These are phyloP conservation scores for Pseudoneurospora amorphoporcata DNA, from an alignment of 495 filamentous ascomycete genomes.

Conservation along the genomic window DNA sequence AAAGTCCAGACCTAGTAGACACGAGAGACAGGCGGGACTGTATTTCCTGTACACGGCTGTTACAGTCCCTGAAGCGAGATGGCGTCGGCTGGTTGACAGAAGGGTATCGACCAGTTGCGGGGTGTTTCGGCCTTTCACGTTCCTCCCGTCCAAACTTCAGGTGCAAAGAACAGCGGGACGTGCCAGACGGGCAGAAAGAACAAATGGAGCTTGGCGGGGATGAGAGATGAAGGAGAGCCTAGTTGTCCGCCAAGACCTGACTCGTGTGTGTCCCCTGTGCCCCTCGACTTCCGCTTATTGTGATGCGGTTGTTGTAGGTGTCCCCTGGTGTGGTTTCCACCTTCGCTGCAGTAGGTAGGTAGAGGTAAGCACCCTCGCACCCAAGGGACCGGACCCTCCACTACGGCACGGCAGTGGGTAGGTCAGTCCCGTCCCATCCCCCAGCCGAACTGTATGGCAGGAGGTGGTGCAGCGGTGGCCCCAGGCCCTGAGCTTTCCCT, in stretches of 20 bases:
- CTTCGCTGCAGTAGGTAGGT: neutral
- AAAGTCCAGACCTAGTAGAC: neutral
- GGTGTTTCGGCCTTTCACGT: neutral
- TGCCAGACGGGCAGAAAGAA: neutral
- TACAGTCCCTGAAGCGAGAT: neutral
- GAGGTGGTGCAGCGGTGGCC: neutral
- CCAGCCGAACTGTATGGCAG: neutral
- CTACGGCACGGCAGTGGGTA: neutral
- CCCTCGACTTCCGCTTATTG: neutral
- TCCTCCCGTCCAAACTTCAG: neutral
- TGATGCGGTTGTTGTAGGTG: neutral
- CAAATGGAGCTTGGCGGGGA: neutral
- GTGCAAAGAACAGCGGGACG: neutral
- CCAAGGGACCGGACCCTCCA: neutral
- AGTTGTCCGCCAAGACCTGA: neutral
- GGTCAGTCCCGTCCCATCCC: neutral
- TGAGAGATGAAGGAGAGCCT: neutral
- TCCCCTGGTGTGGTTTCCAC: neutral
- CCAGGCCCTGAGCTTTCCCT: constrained; percentile 6
- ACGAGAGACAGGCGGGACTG: neutral
- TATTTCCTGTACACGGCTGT: neutral
- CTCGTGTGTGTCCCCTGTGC: neutral
- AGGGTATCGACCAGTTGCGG: neutral
- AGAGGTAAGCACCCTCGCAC: neutral
- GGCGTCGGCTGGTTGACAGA: neutral